Evolutionary conservation across 1,284 basidiomycete species (phyloP), one percentile per base, ranked within the genome.

Genomic region (Ustilago hordei): DNA sequence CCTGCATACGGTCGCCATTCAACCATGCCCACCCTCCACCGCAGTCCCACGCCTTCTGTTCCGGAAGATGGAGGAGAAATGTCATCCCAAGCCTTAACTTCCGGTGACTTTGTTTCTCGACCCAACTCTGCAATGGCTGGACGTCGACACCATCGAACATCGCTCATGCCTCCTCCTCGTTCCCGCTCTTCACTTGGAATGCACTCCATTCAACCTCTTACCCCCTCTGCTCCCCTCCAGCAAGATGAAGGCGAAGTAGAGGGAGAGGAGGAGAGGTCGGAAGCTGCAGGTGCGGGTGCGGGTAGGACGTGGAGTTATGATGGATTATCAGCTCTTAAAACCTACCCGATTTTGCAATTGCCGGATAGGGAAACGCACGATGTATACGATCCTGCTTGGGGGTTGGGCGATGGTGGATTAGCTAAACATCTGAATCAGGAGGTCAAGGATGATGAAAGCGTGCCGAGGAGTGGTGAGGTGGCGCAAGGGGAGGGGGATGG

Each of bases 61-160:
- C 81, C 81, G 12, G 81, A 83, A 64, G 72, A 83, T 53, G 81
- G 81, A 23, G 81, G 78, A 28, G 81, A 83, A 45, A 83, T 83
- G 81, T 52, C 79, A 15, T 69, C 71, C 34, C 75, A 71, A 19
- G 71, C 69, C 47, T 57, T 77, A 19, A 77, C 73, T 6, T 65
- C 63, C 23, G 67, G 69, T 19, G 74, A 73, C 28, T 67, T 79
- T 58, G 64, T 70, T 28, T 48, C 41, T n/a, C 66, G 74, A n/a
- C 67, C 73, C 59, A 69, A 65, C 38, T 68, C 66, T n/a, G 70
- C 73, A 1, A 65, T 70, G 68, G 63, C 62, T 3, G 48, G 48
- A 1, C 60, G 68, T 47, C 75, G 60, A 23, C 60, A 65, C n/a
- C 72, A 76, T 38, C 61, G 70, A 6, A 66, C 63, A 28, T 68